Conservation (phyloP, 495 filamentous ascomycete genomes). For the Penicillium parvum region DNA sequence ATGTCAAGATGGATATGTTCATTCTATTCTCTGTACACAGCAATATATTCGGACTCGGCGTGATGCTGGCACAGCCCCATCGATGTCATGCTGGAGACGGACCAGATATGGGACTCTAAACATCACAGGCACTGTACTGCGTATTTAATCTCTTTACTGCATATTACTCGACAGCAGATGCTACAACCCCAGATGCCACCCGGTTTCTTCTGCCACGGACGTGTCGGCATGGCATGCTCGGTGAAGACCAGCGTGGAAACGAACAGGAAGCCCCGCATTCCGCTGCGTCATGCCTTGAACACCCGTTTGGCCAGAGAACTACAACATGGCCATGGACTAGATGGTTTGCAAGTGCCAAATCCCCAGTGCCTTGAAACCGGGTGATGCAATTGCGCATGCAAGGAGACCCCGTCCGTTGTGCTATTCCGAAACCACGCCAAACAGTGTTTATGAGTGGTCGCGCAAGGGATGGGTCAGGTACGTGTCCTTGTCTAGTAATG, state of each 20-base stretch:
- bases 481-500: constrained; percentile 13
- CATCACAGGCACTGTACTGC: too few relatives aligned
- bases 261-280: constrained; percentile 25
- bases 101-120: too few relatives aligned
- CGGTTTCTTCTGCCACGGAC: constrained; percentile 7
- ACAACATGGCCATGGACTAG: constrained; percentile 1
- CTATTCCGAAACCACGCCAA: constrained; percentile 5
- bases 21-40: background rate
- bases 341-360: background rate
- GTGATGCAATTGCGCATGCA: constrained; percentile 21
- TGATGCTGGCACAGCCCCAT: constrained; percentile 17
- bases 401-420: constrained; percentile 10
- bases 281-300: constrained; percentile 14
- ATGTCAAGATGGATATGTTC: too few relatives aligned
- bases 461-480: constrained; percentile 31
- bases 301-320: too few relatives aligned
- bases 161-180: too few relatives aligned
- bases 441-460: constrained; percentile 9
- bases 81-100: constrained; percentile 20
- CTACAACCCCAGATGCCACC: too few relatives aligned
- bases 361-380: background rate
- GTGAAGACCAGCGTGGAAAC: constrained; percentile 14
- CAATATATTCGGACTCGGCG: constrained; percentile 6
- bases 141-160: too few relatives aligned
- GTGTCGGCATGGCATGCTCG: constrained; percentile 11